A percentile compares a stretch with the other conserved stretches of the same genome.
These are phyloP conservation scores for Dalbergia cochinchinensis DNA, from an alignment of 306 rosid genomes.

Conservation along the genomic window DNA sequence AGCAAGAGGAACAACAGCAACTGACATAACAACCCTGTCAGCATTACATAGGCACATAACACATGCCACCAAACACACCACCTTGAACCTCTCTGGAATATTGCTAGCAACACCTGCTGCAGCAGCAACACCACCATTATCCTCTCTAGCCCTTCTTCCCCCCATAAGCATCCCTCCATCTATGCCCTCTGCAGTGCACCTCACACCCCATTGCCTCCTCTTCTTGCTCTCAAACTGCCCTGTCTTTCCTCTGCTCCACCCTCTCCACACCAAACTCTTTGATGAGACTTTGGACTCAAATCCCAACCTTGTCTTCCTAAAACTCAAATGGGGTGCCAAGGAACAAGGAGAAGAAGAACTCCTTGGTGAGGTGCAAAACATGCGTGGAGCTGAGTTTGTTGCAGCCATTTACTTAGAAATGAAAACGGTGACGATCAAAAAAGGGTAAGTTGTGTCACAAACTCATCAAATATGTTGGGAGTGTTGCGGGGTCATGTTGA, in stretches of 20 bases:
- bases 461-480: neutral
- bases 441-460: neutral
- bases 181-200: slow-evolving; percentile 71
- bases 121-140: neutral
- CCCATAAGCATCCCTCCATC: slow-evolving; percentile 67
- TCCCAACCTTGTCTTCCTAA: slow-evolving; percentile 48
- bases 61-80: slow-evolving; percentile 75
- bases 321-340: slow-evolving; percentile 47
- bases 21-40: slow-evolving; percentile 96
- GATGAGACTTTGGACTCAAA: slow-evolving; percentile 43
- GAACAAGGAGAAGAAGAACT: slow-evolving; percentile 6
- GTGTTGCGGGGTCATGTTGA: neutral
- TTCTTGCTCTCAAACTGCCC: slow-evolving; percentile 38
- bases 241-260: slow-evolving; percentile 4
- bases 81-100: slow-evolving; percentile 85
- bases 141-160: slow-evolving; percentile 47
- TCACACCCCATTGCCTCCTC: slow-evolving; percentile 46
- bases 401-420: slow-evolving; percentile 55
- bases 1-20: slow-evolving; percentile 89
- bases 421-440: no score
- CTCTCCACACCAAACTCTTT: slow-evolving; percentile 45
- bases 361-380: slow-evolving; percentile 27
- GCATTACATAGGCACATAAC: slow-evolving; percentile 95
- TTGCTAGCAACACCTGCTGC: neutral
- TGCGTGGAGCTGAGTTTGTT: slow-evolving; percentile 37